Evolutionary conservation across 1,139 yeast species (phyloP), one percentile per base, ranked within the genome.

Genomic region (Debaryomyces sp.): DNA sequence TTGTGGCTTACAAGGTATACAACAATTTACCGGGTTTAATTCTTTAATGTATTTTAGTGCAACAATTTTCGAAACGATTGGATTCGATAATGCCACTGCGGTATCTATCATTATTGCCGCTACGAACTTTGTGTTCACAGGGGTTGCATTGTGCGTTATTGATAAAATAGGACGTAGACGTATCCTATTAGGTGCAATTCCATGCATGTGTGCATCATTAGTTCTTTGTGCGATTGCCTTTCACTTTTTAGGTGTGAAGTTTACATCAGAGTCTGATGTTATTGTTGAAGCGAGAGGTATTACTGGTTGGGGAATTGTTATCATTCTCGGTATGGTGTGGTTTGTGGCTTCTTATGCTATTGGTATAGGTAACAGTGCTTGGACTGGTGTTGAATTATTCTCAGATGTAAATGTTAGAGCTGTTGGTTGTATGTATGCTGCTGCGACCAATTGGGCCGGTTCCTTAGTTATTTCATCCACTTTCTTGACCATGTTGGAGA

Each of bases 391-490:
- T 47, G 99, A 92, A 69, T 74, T 91, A 60, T 90, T 92, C 73
- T 94, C 97, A 24, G 96, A 91, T 75, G 79, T 76, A 39, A 82
- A 84, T 55, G 97, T 92, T 35, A 83, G 99, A 66, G 95, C 97
- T 48, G 80, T 90, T 40, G 99, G 98, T 50, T 86, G 91, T 2
- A 88, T 96, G 57, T 86, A 83, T 60, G 92, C 97, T 2, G 89
- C 97, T n/a, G 90, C 92, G 26, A 85, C 94, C 41, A 94, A 94
- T 73, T 94, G 99, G 99, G 84, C 91, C 12, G 98, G 98, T 45
- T 90, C 97, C 26, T 75, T 94, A 60, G 87, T 90, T 38, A 89
- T 92, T 63, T 89, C 97, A 1, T 81, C 96, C 3, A 89, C 97
- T 0, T 92, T 91, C 70, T 78, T 94, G 66, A 91, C 98, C 26